Base-by-base conservation (phyloP, 2,329 filamentous ascomycete species). In the Setomelanomma holmii region DNA sequence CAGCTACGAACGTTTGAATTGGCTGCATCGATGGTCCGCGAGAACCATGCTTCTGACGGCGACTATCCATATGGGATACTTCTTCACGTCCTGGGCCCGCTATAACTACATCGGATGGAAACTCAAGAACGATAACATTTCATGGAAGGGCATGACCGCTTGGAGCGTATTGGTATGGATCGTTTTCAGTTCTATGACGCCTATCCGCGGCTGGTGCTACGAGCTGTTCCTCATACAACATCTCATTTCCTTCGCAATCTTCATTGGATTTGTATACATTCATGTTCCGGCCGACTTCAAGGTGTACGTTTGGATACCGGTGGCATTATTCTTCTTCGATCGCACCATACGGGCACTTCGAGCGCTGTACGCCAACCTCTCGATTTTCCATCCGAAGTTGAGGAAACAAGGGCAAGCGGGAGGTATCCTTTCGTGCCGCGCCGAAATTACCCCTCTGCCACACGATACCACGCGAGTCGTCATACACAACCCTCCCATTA, bases 11-110 rank as follows among this genome's bases (percentile, higher is more conserved):
- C 81, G 86, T 7, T 76, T 90, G 51, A 90, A 89, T 68, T 90
- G 88, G 88, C 73, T 90, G 45, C 88, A 91, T 64, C 82, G 88
- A 54, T 91, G 88, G 88, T 84, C 87, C 8, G 86, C 85, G 3
- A 82, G 88, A 52, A 88, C 86, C 49, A 84, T 90, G 75, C 82
- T 90, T 30, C 75, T 90, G 14, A 89, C 86, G 0, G 84, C 84
- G 1, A 86, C 86, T 1, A 80, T 90, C 3, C 88, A 91, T 62
- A 87, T 89, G 53, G 88, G 84, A 61, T 84, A 88, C 69, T 90
- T 89, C 69, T 86, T 86, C 74, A 59, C 59, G 45, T 52, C 56
- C 8, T 63, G 87, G 85, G 80, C 80, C 21, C 76, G 77, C 10
- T 84, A 83, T 49, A 80, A 84, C 48, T 84, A 88, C 51, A 79